Percentiles rank a stretch among this genome's conserved stretches.
These are phyloP conservation scores for Fragaria ananassa DNA, from an alignment of 306 rosid species.

Conservation along the genomic window DNA sequence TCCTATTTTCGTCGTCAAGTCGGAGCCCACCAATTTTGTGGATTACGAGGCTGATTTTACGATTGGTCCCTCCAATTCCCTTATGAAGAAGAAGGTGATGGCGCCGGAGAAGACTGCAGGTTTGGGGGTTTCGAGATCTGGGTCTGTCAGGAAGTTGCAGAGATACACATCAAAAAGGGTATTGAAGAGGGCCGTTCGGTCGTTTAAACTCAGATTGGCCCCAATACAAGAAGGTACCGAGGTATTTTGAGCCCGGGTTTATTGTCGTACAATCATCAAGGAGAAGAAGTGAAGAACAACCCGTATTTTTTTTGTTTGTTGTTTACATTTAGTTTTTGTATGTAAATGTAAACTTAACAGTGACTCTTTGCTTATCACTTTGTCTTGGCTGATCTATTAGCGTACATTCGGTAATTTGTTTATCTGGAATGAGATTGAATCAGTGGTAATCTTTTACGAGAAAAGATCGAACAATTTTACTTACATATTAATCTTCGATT, in stretches of 20 bases:
- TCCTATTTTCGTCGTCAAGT: slow-evolving; percentile 16
- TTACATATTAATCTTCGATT: too few species aligned
- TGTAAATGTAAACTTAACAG: background rate
- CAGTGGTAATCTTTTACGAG: background rate
- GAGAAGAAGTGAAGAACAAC: background rate
- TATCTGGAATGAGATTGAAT: background rate
- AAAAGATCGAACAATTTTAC: background rate
- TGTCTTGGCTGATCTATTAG: background rate
- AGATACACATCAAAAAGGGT: slow-evolving; percentile 35
- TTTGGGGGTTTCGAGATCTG: slow-evolving; percentile 10
- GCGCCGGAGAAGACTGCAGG: background rate
- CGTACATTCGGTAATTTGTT: background rate
- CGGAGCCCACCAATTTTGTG: background rate
- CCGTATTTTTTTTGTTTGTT: background rate
- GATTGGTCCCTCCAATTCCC: background rate
- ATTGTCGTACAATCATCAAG: background rate
- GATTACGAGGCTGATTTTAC: slow-evolving; percentile 10
- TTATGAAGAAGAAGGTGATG: background rate
- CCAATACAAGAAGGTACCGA: slow-evolving; percentile 46
- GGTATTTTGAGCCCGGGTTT: background rate
- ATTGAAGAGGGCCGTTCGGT: slow-evolving; percentile 32
- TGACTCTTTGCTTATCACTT: background rate
- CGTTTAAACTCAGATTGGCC: slow-evolving; percentile 35
- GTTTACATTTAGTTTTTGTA: background rate
- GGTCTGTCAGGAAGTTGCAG: slow-evolving; percentile 34